Evolutionary conservation across 2,329 filamentous ascomycete genomes (phyloP), one percentile per base, ranked within the genome.

Genomic region (Pseudogymnoascus sp.): DNA sequence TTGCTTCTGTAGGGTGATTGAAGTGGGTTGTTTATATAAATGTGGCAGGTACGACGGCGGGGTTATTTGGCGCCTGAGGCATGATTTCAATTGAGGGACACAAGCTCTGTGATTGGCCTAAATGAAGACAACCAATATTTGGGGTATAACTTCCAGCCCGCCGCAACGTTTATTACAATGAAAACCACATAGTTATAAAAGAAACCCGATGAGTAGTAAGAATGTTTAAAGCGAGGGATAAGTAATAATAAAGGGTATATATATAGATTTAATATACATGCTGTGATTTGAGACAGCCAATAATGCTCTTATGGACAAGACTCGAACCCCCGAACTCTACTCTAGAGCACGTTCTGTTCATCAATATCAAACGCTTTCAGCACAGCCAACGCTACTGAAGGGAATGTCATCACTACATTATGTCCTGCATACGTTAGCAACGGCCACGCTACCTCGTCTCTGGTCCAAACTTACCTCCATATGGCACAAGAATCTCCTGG

Each of bases 331-430:
- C 43, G 11, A 32, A 32, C 6, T 32, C 30, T 32, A 32, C 16
- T 28, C 54, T 58, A 35, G 3, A 58, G 35, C 34, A 63, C 16
- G 64, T 66, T 57, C 20, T 66, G 57, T 71, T 67, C 60, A 69
- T 76, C 68, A 60, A 69, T 59, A 25, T 81, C 81, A 71, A 90
- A 90, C 1, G 82, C 82, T 62, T 85, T 80, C 76, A 86, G 79
- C 0, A 89, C 79, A 2, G 86, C 87, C 38, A 88, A 73, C 7
- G 81, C 72, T 14, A 90, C 82, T 3, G 85, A 80, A 1, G 85
- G 79, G 68, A 83, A 88, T 6, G 82, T 82, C 71, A 89, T 80
- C 38, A 91, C 79, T 58, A 81, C 76, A 69, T 90, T 91, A 70
- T 92, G 89, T 5, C 84, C 86, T 89, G 61, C 1, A 34, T 35